Percentiles rank a stretch among this genome's conserved stretches.
These are phyloP conservation scores for Fagopyrum esculentum DNA, from an alignment of 148 eudicot genomes.

Conservation along the genomic window DNA sequence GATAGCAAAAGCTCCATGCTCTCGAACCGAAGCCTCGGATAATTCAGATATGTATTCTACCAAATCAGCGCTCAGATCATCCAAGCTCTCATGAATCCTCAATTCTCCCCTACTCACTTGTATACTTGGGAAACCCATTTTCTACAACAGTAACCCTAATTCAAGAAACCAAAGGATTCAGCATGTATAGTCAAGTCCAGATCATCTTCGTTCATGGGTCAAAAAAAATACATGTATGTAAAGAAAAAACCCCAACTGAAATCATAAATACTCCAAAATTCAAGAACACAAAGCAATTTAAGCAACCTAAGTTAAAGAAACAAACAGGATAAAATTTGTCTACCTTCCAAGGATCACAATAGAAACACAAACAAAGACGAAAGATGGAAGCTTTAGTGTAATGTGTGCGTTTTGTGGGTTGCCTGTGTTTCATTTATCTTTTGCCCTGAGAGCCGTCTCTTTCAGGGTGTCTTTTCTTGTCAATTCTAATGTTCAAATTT, in stretches of 20 bases:
- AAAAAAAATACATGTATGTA: not conserved
- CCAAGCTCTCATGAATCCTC: slow-evolving; percentile 66
- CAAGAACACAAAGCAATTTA: not conserved
- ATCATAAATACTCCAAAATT: not conserved
- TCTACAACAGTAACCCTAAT: not conserved
- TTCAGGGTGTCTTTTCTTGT: not conserved
- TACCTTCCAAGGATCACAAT: not conserved
- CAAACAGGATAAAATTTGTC: not conserved
- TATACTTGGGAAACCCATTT: slow-evolving; percentile 54
- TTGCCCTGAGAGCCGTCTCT: not conserved
- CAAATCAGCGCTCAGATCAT: slow-evolving; percentile 74
- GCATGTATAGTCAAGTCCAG: not conserved
- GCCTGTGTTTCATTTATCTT: not conserved
- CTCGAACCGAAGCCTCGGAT: slow-evolving; percentile 78
- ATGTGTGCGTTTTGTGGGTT: not conserved
- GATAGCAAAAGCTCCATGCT: slow-evolving; percentile 71
- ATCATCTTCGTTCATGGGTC: not conserved
- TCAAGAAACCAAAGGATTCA: not conserved
- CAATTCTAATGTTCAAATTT: not conserved
- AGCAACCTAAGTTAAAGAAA: not conserved
- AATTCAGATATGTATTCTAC: slow-evolving; percentile 83
- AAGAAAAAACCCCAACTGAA: not conserved
- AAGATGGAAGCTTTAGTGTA: not conserved
- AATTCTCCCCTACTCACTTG: slow-evolving; percentile 61
- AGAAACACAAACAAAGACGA: not conserved